Percentiles rank a stretch among this genome's conserved stretches.
Evolutionary conservation across 2,329 filamentous ascomycete species (phyloP).

Genomic region (Nannizziopsis arthrosporioides): DNA sequence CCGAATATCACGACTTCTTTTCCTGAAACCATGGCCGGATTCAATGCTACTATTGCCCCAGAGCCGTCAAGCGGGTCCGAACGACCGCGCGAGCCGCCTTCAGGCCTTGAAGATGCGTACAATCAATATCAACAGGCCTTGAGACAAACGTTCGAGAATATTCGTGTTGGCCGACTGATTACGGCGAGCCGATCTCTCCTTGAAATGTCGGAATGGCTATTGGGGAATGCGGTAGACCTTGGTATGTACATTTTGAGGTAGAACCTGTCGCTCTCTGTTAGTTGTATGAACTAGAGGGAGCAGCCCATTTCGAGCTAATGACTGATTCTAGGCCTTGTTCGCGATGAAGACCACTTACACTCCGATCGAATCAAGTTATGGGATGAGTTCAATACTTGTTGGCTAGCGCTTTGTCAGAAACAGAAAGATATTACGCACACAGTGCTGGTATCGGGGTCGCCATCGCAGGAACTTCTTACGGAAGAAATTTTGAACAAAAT

Average conservation of each 20-base stretch:
- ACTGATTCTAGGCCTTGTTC: constrained; percentile 57
- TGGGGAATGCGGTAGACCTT: constrained; percentile 53
- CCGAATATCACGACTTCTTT: constrained; percentile 42
- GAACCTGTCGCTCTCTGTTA: constrained; percentile 12
- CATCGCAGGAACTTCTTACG: constrained; percentile 51
- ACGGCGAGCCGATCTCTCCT: constrained; percentile 50
- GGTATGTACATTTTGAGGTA: constrained; percentile 41
- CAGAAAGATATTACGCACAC: constrained; percentile 63
- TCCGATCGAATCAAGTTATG: constrained; percentile 70
- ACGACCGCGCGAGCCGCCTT: constrained; percentile 27
- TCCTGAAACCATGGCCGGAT: constrained; percentile 43
- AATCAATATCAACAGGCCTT: constrained; percentile 47
- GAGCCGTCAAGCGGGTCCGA: constrained; percentile 28
- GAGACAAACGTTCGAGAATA: constrained; percentile 57
- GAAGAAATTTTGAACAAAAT: constrained; percentile 61
- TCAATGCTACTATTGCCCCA: constrained; percentile 27
- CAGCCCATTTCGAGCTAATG: constrained; percentile 19
- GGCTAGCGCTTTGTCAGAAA: constrained; percentile 70
- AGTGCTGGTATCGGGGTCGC: constrained; percentile 47
- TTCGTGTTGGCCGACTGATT: constrained; percentile 49
- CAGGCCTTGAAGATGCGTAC: constrained; percentile 55
- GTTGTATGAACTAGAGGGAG: constrained; percentile 12
- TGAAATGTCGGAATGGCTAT: constrained; percentile 54
- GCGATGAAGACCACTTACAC: constrained; percentile 67
- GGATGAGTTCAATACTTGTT: constrained; percentile 89